phyloP scores from a whole-genome alignment of 225 moss, liverwort and hornwort genomes.

The Neckera pumila region DNA sequence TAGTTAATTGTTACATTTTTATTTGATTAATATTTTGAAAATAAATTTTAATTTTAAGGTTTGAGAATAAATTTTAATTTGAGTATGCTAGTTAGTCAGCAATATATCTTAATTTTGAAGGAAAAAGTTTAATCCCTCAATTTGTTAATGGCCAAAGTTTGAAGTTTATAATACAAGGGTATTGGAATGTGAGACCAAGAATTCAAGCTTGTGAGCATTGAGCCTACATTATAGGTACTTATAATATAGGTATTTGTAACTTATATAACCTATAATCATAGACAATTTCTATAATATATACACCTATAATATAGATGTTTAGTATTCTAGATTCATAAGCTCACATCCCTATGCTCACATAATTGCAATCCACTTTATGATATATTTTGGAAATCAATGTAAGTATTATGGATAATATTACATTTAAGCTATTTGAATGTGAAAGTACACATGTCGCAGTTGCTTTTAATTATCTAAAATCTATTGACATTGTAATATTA shows the following conservation, averaged over 20 bases:
- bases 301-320: too few species aligned
- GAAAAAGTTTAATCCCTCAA: not conserved
- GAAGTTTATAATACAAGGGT: not conserved
- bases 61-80: not conserved
- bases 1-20: not conserved
- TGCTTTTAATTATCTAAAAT: not conserved
- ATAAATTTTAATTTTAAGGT: not conserved
- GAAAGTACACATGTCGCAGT: not conserved
- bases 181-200: too few species aligned
- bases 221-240: too few species aligned
- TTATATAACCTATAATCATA: too few species aligned
- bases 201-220: too few species aligned
- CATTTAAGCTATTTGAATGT: not conserved
- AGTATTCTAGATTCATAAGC: too few species aligned
- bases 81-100: too few species aligned
- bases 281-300: too few species aligned
- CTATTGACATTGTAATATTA: not conserved
- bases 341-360: too few species aligned
- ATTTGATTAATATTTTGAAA: not conserved
- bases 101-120: not conserved
- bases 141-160: not conserved
- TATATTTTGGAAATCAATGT: not conserved
- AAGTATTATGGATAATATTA: not conserved
- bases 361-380: too few species aligned
- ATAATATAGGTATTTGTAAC: too few species aligned